Conservation (phyloP, 495 filamentous ascomycete species). For the Penicillium paxilli region DNA sequence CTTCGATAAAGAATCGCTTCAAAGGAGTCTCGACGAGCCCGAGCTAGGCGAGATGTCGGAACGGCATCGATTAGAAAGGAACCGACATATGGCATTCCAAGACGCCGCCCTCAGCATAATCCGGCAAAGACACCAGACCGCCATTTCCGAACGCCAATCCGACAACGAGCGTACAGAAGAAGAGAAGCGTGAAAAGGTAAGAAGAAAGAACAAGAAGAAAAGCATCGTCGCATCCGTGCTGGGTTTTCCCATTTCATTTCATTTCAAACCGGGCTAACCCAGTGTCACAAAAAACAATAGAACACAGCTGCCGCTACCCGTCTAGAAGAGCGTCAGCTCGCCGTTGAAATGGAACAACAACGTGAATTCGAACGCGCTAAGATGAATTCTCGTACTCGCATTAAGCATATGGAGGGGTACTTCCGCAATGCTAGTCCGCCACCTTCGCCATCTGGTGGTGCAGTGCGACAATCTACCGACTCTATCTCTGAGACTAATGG, state of each 20-base stretch:
- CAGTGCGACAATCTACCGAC: conserved; percentile 14
- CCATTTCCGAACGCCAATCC: conserved; percentile 27
- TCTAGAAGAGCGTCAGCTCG: conserved; percentile 73
- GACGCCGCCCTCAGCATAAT: conserved; percentile 32
- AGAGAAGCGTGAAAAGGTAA: conserved; percentile 55
- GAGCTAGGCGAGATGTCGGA: conserved; percentile 53
- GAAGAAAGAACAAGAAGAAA: conserved; percentile 8
- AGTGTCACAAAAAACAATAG: conserved; percentile 23
- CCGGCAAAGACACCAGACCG: conserved; percentile 34
- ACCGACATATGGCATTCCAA: conserved; percentile 57
- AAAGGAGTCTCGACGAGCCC: conserved; percentile 44
- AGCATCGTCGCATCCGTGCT: too few relatives aligned
- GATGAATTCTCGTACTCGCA: conserved; percentile 63
- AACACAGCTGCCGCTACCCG: conserved; percentile 52
- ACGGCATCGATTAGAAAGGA: conserved; percentile 57
- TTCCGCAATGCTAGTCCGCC: conserved; percentile 58
- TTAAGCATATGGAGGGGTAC: conserved; percentile 80
- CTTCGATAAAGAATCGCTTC: conserved; percentile 36
- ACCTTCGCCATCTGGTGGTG: conserved; percentile 21
- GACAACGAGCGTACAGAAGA: conserved; percentile 44
- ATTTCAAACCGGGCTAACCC: neutral
- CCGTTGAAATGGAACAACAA: conserved; percentile 66
- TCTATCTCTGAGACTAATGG: conserved; percentile 26
- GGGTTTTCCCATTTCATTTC: neutral
- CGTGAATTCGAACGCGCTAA: conserved; percentile 57